Evolutionary conservation across 768 basidiomycete genomes (phyloP), one percentile per base, ranked within the genome.

Genomic region (Lentinula detonsa): DNA sequence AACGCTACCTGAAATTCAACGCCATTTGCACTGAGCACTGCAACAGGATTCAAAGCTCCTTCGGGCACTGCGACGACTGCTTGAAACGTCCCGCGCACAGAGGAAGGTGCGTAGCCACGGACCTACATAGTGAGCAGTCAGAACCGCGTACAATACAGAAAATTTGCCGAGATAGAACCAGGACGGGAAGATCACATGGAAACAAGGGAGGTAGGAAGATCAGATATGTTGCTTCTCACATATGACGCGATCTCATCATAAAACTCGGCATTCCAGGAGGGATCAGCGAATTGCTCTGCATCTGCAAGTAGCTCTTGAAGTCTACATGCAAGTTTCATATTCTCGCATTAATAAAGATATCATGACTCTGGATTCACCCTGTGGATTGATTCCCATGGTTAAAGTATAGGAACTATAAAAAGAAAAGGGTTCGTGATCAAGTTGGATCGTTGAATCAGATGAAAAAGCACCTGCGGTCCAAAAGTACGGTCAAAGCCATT

Each of bases 401-500:
- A 46, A 66, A 66, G 37, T 66, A 64, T 31, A 64, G 31, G 23
- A 69, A 68, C 65, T 70, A 64, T 4, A n/a, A 8, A 59, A 35
- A 5, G 28, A 43, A 35, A 23, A 16, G 48, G 16, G 34, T 9
- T 43, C 5, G 21, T n/a, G 5, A 48, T 18, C 2, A 31, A 18
- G 9, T 45, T 8, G 15, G 33, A 46, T 8, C 6, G 28, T 28
- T 18, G 11, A 16, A 37, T 35, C 13, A 34, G 37, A 23, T 31
- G 2, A 13, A 4, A 35, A 49, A 2, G 3, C 9, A 61, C 64
- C 57, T 65, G 65, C 2, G 70, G 69, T 8, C 70, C 70, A 49
- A 69, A 70, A 6, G 70, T 71, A 23, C 70, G 60, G n/a, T 71
- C 70, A 50, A 71, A 69, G 0, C 70, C 70, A 42, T 66, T 48